These are phyloP conservation scores for Wilhelminamyces savonicus DNA, from an alignment of 805 yeast species.

Conservation along the genomic window DNA sequence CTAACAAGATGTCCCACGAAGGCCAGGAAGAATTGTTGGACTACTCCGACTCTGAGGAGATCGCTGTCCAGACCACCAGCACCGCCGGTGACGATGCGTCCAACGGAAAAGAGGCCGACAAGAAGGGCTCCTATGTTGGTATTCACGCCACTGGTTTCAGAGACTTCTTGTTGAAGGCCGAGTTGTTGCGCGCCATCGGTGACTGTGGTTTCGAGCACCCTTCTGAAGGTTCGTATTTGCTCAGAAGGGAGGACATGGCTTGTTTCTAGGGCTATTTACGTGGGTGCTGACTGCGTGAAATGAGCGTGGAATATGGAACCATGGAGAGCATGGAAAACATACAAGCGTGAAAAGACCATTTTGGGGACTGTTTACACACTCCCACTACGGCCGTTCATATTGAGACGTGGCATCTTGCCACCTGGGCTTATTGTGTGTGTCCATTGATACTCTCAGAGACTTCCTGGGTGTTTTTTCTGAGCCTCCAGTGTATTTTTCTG, in stretches of 20 bases:
- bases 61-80: constrained; percentile 54
- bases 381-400: no score
- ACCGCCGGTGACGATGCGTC: constrained; percentile 38
- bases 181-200: constrained; percentile 92
- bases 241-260: constrained; percentile 2
- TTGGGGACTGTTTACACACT: no score
- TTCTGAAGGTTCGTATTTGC: constrained; percentile 79
- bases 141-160: constrained; percentile 98
- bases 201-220: constrained; percentile 99
- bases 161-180: constrained; percentile 95
- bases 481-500: no score
- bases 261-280: no score
- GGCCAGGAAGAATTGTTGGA: constrained; percentile 99
- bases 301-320: no score
- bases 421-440: no score
- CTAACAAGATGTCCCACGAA: constrained; percentile 71
- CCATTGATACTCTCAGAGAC: no score
- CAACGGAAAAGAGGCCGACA: constrained; percentile 58
- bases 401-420: no score
- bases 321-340: no score
- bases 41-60: constrained; percentile 97
- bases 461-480: no score
- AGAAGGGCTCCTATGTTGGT: constrained; percentile 97
- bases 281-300: no score
- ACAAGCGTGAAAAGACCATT: no score